phyloP scores from a whole-genome alignment of 1,139 yeast genomes.

The Saccharomyces pastorianus region DNA sequence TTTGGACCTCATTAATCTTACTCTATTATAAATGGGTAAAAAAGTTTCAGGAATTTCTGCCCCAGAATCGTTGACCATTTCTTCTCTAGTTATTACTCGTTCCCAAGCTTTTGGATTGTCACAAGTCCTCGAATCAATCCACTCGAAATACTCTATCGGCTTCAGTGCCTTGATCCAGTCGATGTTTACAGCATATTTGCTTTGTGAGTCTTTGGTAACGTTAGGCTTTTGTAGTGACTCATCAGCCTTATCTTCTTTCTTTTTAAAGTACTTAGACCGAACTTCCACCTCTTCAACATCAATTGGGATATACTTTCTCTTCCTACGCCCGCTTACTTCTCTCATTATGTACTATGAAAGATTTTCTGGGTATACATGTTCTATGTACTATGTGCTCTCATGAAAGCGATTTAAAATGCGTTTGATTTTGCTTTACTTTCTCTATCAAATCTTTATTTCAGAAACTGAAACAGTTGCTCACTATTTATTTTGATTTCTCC shows the following conservation, averaged over 20 bases:
- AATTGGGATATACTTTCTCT: slow-evolving; percentile 11
- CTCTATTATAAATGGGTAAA: slow-evolving; percentile 10
- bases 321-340: slow-evolving; percentile 5
- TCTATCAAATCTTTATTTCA: background rate
- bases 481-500: background rate
- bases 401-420: background rate
- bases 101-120: slow-evolving; percentile 20
- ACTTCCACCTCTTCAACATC: slow-evolving; percentile 7
- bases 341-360: background rate
- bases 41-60: slow-evolving; percentile 40
- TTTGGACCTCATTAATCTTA: slow-evolving; percentile 45
- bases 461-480: background rate
- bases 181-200: slow-evolving; percentile 12
- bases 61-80: slow-evolving; percentile 4
- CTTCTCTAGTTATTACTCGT: slow-evolving; percentile 10
- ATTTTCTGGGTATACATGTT: background rate
- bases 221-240: background rate
- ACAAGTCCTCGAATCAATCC: slow-evolving; percentile 19
- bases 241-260: background rate
- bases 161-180: slow-evolving; percentile 23
- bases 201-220: background rate
- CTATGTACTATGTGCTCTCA: background rate
- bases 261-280: slow-evolving; percentile 16
- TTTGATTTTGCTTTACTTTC: background rate
- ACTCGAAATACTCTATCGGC: slow-evolving; percentile 23